These are phyloP conservation scores for Hymenoscyphus linearis DNA, from an alignment of 2,329 filamentous ascomycete genomes.

Conservation along the genomic window DNA sequence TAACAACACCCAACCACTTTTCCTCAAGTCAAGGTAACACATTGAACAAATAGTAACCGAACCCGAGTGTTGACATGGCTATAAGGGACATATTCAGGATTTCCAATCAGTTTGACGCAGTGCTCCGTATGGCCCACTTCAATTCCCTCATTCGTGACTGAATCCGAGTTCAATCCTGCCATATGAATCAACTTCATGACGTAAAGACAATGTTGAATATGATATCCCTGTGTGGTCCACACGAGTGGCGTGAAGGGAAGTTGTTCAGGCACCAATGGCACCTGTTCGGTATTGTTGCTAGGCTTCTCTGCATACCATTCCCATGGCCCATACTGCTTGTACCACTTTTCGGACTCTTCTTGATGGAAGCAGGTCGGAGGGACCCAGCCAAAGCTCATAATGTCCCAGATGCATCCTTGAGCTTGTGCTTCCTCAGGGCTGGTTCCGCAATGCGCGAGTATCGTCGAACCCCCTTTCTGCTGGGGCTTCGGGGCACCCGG, in stretches of 20 bases:
- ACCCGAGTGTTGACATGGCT: not conserved
- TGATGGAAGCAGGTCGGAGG: conserved; percentile 6
- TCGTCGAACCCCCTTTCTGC: not conserved
- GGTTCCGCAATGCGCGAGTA: conserved; percentile 4
- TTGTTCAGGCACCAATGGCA: not conserved
- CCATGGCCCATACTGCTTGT: not conserved
- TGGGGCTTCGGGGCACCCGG: not conserved
- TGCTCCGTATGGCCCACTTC: not conserved
- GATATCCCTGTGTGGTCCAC: conserved; percentile 1
- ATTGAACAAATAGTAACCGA: conserved; percentile 1
- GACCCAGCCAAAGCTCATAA: conserved; percentile 8
- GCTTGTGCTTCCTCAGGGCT: conserved; percentile 5
- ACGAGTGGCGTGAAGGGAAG: not conserved
- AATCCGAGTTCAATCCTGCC: not conserved
- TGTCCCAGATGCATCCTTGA: conserved; percentile 7
- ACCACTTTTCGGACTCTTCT: not conserved
- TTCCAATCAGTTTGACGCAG: not conserved
- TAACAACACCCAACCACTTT: no score
- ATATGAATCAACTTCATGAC: conserved; percentile 1
- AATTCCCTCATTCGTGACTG: not conserved
- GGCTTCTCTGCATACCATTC: conserved; percentile 3
- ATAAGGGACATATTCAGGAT: not conserved
- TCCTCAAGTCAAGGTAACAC: conserved; percentile 1
- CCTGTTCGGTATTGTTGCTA: not conserved
- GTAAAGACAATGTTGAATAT: conserved; percentile 2